phyloP scores from a whole-genome alignment of 1,284 basidiomycete genomes.

The Takashimella tepidaria region DNA sequence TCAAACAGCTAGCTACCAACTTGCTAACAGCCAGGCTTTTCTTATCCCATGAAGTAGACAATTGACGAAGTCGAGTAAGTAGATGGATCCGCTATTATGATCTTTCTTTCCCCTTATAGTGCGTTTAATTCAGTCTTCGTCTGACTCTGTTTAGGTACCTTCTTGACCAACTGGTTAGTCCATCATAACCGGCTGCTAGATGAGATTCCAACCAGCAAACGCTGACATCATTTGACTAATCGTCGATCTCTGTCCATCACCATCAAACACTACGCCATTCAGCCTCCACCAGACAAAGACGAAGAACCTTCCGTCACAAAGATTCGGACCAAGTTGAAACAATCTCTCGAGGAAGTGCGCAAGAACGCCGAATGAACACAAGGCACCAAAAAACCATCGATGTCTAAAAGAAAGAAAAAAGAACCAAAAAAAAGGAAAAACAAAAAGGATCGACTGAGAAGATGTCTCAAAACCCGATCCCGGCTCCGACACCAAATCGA shows the following conservation, averaged over 20 bases:
- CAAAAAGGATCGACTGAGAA: too few species aligned
- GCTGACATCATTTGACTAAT: slow-evolving; percentile 3
- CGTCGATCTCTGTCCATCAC: background rate
- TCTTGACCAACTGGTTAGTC: slow-evolving; percentile 39
- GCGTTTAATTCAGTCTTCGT: too few species aligned
- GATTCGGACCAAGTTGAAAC: slow-evolving; percentile 30
- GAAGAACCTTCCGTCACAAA: slow-evolving; percentile 37
- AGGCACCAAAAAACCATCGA: too few species aligned
- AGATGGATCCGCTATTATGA: too few species aligned
- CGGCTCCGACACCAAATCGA: too few species aligned
- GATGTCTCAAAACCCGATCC: too few species aligned
- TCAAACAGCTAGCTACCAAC: background rate
- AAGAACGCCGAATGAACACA: slow-evolving; percentile 32
- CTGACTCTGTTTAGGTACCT: slow-evolving; percentile 26
- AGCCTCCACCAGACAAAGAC: slow-evolving; percentile 40
- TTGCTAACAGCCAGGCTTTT: background rate
- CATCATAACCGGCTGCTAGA: background rate
- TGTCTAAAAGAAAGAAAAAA: too few species aligned
- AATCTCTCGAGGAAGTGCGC: slow-evolving; percentile 33
- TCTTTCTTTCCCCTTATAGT: too few species aligned
- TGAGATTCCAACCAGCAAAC: background rate
- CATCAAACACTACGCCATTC: background rate
- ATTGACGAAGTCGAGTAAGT: slow-evolving; percentile 20
- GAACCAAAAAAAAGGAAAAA: too few species aligned
- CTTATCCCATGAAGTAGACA: slow-evolving; percentile 5